Conservation (phyloP, 352 stramenopile species). For the Phytopythium delawarense region DNA sequence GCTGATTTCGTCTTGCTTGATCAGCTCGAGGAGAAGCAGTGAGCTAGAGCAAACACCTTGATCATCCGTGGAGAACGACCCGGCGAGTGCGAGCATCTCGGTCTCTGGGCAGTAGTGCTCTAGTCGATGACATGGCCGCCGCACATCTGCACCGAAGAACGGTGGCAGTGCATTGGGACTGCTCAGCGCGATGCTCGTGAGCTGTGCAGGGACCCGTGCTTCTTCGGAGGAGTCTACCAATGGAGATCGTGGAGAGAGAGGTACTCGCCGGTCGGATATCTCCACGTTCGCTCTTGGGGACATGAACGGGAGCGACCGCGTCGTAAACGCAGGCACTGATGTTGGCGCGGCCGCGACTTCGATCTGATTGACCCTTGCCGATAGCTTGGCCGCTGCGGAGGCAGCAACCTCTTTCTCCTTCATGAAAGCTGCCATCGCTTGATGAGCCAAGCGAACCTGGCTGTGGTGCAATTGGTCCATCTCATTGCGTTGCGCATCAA, state of each 20-base stretch:
- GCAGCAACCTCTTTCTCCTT: conserved; percentile 36
- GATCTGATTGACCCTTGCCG: background rate
- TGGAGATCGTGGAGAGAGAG: background rate
- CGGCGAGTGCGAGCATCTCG: conserved; percentile 1
- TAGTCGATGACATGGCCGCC: background rate
- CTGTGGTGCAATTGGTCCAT: conserved; percentile 23
- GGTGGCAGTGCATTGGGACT: conserved; percentile 22
- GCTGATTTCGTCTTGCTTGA: conserved; percentile 16
- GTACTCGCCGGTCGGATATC: background rate
- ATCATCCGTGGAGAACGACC: background rate
- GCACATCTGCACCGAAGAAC: background rate
- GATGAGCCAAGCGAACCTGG: conserved; percentile 32
- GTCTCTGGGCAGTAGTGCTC: conserved; percentile 5
- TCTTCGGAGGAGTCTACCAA: background rate
- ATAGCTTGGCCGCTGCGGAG: background rate
- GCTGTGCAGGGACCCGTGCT: background rate
- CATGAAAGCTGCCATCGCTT: conserved; percentile 35
- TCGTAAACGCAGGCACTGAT: background rate
- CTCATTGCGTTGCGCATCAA: conserved; percentile 20
- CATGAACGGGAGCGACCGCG: background rate
- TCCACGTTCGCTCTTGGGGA: background rate
- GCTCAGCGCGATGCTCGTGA: conserved; percentile 8
- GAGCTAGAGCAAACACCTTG: background rate
- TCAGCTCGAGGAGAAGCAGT: too few species aligned
- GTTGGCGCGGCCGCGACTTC: background rate